phyloP scores from a whole-genome alignment of 176 grass and related monocot species.

The Ampelocalamus luodianensis region DNA sequence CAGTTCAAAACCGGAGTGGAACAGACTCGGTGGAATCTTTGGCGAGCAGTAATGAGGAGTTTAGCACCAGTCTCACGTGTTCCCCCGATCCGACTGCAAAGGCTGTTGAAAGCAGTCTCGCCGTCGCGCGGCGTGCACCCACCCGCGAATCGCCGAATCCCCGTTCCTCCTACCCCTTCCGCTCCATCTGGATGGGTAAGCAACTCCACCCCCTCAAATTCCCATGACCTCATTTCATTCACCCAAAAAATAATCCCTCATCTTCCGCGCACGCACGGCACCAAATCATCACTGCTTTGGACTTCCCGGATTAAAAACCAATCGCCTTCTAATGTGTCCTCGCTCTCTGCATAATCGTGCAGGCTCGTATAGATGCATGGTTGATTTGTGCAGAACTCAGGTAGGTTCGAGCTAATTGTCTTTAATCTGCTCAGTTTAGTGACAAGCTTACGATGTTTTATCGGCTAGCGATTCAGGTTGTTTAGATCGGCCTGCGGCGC shows the following conservation, averaged over 20 bases:
- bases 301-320: too few species aligned
- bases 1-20: too few species aligned
- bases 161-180: not conserved
- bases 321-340: not conserved
- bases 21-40: too few species aligned
- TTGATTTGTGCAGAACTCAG: conserved; percentile 33
- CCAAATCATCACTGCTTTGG: not conserved
- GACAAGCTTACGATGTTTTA: not conserved
- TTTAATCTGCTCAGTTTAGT: not conserved
- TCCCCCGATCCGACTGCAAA: not conserved
- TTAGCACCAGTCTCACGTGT: not conserved
- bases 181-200: conserved; percentile 40
- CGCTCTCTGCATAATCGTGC: not conserved
- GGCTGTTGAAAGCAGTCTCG: not conserved
- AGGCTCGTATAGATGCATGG: conserved; percentile 32
- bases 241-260: too few species aligned
- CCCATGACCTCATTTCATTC: too few species aligned
- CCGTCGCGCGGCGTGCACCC: not conserved
- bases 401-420: not conserved
- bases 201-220: not conserved
- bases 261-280: too few species aligned
- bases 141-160: not conserved
- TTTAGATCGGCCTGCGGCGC: conserved; percentile 11
- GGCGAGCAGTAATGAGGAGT: too few species aligned
- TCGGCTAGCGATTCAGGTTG: conserved; percentile 39